Evolutionary conservation across 192 early-diverging fungal genomes (phyloP).

Genomic region (Chytriomyces hyalinus): DNA sequence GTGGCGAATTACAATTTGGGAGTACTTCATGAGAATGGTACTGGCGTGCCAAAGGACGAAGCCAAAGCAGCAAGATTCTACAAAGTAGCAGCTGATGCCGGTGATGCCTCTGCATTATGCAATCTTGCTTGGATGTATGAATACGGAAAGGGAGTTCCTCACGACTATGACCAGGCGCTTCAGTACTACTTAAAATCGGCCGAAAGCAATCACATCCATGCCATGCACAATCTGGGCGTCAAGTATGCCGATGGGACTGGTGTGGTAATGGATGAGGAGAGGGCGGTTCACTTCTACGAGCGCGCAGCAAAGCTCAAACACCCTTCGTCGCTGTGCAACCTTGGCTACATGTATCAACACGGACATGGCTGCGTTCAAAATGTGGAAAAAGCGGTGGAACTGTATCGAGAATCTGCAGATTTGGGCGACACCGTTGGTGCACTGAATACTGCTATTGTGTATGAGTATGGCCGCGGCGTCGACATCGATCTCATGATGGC

Average conservation of each 20-base stretch:
- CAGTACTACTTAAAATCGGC: slow-evolving; percentile 30
- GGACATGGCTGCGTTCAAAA: slow-evolving; percentile 36
- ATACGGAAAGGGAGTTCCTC: slow-evolving; percentile 23
- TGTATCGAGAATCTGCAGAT: slow-evolving; percentile 27
- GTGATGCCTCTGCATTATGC: slow-evolving; percentile 23
- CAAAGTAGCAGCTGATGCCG: slow-evolving; percentile 31
- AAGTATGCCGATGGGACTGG: slow-evolving; percentile 26
- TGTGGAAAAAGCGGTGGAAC: slow-evolving; percentile 32
- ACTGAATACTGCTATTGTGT: slow-evolving; percentile 3
- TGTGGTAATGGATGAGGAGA: slow-evolving; percentile 23
- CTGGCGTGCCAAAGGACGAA: slow-evolving; percentile 10
- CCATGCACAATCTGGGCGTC: slow-evolving; percentile 32
- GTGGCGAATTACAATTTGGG: slow-evolving; percentile 16
- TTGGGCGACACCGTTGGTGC: slow-evolving; percentile 9
- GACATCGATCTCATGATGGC: neutral
- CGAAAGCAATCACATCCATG: slow-evolving; percentile 6
- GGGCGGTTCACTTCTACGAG: slow-evolving; percentile 27
- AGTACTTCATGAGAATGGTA: slow-evolving; percentile 11
- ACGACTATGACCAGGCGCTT: slow-evolving; percentile 16
- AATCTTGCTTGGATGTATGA: slow-evolving; percentile 30
- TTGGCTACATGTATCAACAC: slow-evolving; percentile 29
- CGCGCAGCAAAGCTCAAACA: slow-evolving; percentile 27
- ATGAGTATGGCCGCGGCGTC: slow-evolving; percentile 6
- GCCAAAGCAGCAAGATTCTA: slow-evolving; percentile 23
- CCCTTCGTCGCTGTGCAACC: slow-evolving; percentile 34